Base-by-base conservation (phyloP, 202 grass and related monocot species). In the Thinopyrum obtusiflorum region DNA sequence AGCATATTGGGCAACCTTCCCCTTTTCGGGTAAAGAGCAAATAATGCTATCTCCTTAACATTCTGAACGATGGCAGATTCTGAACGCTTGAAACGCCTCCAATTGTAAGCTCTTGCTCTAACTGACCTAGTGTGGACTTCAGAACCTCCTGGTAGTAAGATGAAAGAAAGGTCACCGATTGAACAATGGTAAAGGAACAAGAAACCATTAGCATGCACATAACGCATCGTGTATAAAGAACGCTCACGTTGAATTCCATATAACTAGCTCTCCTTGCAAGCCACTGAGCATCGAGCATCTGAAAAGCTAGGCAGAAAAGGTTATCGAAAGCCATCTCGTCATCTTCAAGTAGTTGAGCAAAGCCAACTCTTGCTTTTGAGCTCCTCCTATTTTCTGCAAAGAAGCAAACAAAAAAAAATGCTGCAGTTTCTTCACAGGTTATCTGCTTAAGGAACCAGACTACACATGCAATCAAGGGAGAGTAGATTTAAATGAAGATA, bases 171-270 rank as follows among this genome's bases (percentile, higher is more conserved):
- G n/a, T 42, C 17, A 39, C 25, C 32, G 85, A 79, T 11, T 37
- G 6, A 64, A 71, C 37, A 68, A 53, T 20, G 37, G 15, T 63
- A 18, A 73, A 65, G 18, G 53, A 64, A 80, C 24, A 12, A 40
- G 17, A 57, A 78, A 70, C 24, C 23, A 71, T 53, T 60, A 82
- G 35, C 15, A 42, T 67, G 61, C 55, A 76, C 23, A 37, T 3
- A 71, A 18, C n/a, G 44, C 37, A 62, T 69, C 7, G 37, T 59
- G 6, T n/a, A 57, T 67, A 2, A 57, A 44, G n/a, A 83, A 70
- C 26, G 46, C 84, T 89, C 66, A 96, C 96, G 76, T 98, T 98
- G 51, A 96, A 98, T 80, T 98, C 82, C 91, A 98, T 98, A 72
- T 96, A 96, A 60, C 86, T 92, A 71, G 93, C 93, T 84, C 47